These are phyloP conservation scores for Dipodascus geniculatus DNA, from an alignment of 805 yeast species.

Conservation along the genomic window DNA sequence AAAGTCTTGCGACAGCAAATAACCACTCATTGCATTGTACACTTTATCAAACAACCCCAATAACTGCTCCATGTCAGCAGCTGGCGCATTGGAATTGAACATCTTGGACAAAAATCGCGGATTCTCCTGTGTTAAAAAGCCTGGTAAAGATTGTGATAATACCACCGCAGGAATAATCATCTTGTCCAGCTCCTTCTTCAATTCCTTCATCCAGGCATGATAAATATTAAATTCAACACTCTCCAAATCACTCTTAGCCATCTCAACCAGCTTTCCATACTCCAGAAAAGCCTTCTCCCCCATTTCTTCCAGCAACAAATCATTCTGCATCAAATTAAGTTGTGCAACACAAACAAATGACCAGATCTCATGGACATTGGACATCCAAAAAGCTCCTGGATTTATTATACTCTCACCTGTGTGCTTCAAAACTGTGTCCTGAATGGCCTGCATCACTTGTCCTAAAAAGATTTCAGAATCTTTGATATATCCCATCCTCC, in stretches of 20 bases:
- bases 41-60: constrained; percentile 80
- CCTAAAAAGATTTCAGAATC: constrained; percentile 89
- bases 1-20: constrained; percentile 75
- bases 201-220: constrained; percentile 93
- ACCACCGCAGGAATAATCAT: constrained; percentile 93
- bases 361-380: constrained; percentile 89
- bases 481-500: constrained; percentile 89
- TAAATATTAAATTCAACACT: constrained; percentile 86
- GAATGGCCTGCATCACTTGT: constrained; percentile 77
- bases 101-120: constrained; percentile 75
- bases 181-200: constrained; percentile 82
- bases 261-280: constrained; percentile 77
- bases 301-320: constrained; percentile 68
- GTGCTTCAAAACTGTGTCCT: constrained; percentile 64
- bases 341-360: constrained; percentile 94
- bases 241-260: constrained; percentile 89
- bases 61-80: constrained; percentile 89
- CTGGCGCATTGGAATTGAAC: constrained; percentile 50
- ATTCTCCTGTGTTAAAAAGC: constrained; percentile 79
- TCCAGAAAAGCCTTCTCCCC: constrained; percentile 83
- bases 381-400: constrained; percentile 95
- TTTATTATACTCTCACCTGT: constrained; percentile 80
- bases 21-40: constrained; percentile 86
- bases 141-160: constrained; percentile 89
- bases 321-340: constrained; percentile 78